Evolutionary conservation across 1,284 basidiomycete genomes (phyloP).

Genomic region (Cryptococcus jaspeensis): DNA sequence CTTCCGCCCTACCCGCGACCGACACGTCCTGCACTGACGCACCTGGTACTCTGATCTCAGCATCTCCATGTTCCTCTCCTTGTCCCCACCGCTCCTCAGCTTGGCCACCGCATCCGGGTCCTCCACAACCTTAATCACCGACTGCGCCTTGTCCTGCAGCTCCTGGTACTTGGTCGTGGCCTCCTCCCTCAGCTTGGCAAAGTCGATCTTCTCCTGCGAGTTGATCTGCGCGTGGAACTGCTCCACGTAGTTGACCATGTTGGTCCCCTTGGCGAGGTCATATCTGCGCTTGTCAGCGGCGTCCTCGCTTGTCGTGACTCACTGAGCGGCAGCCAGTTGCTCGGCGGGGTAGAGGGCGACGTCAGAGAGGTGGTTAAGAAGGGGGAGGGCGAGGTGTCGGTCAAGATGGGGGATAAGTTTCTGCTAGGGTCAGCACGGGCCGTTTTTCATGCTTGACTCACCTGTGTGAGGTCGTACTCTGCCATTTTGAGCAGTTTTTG

Average conservation of each 20-base stretch:
- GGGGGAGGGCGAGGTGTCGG: slow-evolving; percentile 87
- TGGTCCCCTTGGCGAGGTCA: slow-evolving; percentile 94
- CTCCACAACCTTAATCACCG: slow-evolving; percentile 92
- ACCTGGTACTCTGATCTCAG: slow-evolving; percentile 92
- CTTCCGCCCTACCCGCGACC: background rate
- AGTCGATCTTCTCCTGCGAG: slow-evolving; percentile 56
- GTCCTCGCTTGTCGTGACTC: slow-evolving; percentile 14
- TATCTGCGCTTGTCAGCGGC: slow-evolving; percentile 55
- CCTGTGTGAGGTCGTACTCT: slow-evolving; percentile 76
- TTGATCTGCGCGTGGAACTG: slow-evolving; percentile 74
- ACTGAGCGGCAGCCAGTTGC: slow-evolving; percentile 50
- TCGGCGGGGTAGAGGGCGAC: slow-evolving; percentile 42
- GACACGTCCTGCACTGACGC: slow-evolving; percentile 39
- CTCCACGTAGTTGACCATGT: slow-evolving; percentile 90
- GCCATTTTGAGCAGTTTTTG: slow-evolving; percentile 58
- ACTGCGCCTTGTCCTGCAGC: slow-evolving; percentile 83
- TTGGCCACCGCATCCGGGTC: slow-evolving; percentile 83
- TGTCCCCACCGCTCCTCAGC: slow-evolving; percentile 77
- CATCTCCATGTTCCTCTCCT: slow-evolving; percentile 92
- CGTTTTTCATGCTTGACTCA: slow-evolving; percentile 16
- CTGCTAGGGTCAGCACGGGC: slow-evolving; percentile 50
- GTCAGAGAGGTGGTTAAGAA: slow-evolving; percentile 79
- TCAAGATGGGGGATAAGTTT: slow-evolving; percentile 92
- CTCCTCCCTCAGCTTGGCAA: slow-evolving; percentile 72
- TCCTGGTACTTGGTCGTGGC: slow-evolving; percentile 80